phyloP scores from a whole-genome alignment of 1,139 yeast species.

The Blastobotrys arbuscula region DNA sequence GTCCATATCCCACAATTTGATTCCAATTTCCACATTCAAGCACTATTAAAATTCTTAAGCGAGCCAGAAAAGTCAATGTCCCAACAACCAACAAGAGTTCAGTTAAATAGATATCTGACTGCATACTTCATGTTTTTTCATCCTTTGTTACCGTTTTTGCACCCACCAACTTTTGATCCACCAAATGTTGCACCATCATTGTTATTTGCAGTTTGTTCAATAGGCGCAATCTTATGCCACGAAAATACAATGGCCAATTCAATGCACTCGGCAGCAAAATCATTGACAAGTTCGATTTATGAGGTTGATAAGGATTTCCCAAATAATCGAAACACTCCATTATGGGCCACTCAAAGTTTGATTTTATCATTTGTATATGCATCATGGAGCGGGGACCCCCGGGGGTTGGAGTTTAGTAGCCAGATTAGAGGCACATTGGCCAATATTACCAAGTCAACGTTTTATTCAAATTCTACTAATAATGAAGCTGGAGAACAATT shows the following conservation, averaged over 20 bases:
- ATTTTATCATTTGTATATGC: conserved; percentile 29
- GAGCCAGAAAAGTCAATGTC: conserved; percentile 16
- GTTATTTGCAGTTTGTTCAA: conserved; percentile 32
- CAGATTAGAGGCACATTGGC: conserved; percentile 26
- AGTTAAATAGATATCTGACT: conserved; percentile 30
- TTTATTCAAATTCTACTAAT: conserved; percentile 13
- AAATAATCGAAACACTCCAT: conserved; percentile 21
- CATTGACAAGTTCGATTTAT: conserved; percentile 23
- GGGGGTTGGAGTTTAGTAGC: conserved; percentile 30
- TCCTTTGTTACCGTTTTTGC: conserved; percentile 34
- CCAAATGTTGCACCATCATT: conserved; percentile 30
- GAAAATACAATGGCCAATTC: conserved; percentile 29
- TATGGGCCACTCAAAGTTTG: conserved; percentile 32
- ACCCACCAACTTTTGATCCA: conserved; percentile 32
- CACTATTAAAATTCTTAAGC: conserved; percentile 20
- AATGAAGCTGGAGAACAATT: conserved; percentile 4
- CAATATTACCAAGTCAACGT: conserved; percentile 18
- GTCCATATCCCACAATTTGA: conserved; percentile 24
- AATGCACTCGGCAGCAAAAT: conserved; percentile 26
- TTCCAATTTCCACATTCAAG: conserved; percentile 18
- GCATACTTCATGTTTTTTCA: conserved; percentile 34
- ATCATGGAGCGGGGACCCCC: conserved; percentile 32
- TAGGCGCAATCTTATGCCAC: conserved; percentile 33
- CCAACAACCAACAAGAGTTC: conserved; percentile 26
- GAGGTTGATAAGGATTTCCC: conserved; percentile 25